Evolutionary conservation across 1,284 basidiomycete species (phyloP), one percentile per base, ranked within the genome.

Genomic region (Coriolopsis trogii): DNA sequence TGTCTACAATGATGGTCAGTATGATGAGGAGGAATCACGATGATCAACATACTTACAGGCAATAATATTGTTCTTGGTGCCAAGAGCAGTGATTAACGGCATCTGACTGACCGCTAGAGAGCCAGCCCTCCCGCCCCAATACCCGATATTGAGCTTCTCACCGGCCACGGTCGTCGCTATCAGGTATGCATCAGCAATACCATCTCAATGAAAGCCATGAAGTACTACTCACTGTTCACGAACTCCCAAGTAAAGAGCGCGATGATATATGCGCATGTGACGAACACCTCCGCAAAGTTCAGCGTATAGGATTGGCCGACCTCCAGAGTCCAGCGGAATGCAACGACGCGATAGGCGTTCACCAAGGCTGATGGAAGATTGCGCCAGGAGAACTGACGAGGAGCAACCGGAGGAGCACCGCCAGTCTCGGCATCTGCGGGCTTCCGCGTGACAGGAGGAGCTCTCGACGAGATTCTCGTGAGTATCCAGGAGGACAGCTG

Each of bases 31-130:
- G 4, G 13, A 21, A 31, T 9, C n/a, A 37, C 18, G 42, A 16
- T 34, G 33, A 7, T n/a, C n/a, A 16, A 18, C 13, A 34, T 34
- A 71, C 81, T 49, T 49, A 83, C 82, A 72, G 5, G 82, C 79
- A 6, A 89, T 70, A 18, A 81, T 47, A 47, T 87, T 88, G 63
- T 89, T 85, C 64, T 82, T 83, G 42, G 80, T 82, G 0, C 82
- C 84, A 12, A 89, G 75, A 3, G 74, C 82, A 0, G 80, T 76
- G 58, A 87, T 74, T n/a, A 89, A 68, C 0, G 84, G 81, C 2
- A 85, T 63, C 62, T 89, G 86, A 16, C 74, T 73, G 1, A 76
- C 69, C 1, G 78, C 82, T 15, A 86, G 69, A 33, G 69, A 63
- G 0, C 73, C 81, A 1, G 80, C 77, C 29, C 80, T 73, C 51